Evolutionary conservation across 2,329 filamentous ascomycete species (phyloP).

Genomic region (Calonectria leucothoes): DNA sequence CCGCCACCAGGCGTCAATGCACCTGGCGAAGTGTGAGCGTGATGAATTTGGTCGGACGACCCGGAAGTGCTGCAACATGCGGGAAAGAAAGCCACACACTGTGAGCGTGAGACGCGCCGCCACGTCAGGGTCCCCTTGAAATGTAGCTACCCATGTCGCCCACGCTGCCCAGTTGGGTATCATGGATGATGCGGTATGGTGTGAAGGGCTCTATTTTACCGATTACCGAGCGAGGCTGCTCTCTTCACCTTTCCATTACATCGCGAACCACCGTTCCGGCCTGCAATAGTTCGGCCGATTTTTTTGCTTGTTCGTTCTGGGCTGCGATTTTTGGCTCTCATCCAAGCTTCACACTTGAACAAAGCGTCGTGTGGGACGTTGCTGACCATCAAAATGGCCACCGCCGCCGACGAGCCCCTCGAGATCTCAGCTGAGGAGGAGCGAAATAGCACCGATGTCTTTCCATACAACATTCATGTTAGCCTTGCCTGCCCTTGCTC

Average conservation of each 20-base stretch:
- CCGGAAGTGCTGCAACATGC: conserved; percentile 6
- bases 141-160: background rate
- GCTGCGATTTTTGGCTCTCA: background rate
- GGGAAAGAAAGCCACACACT: conserved; percentile 14
- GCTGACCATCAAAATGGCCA: conserved; percentile 26
- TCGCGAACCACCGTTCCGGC: conserved; percentile 2
- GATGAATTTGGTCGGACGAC: background rate
- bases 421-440: conserved; percentile 33
- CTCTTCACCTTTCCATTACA: conserved; percentile 14
- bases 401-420: conserved; percentile 24
- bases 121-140: conserved; percentile 9
- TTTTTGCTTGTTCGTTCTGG: background rate
- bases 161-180: conserved; percentile 24
- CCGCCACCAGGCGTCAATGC: conserved; percentile 6
- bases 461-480: conserved; percentile 69
- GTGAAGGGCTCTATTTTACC: conserved; percentile 13
- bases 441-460: conserved; percentile 56
- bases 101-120: conserved; percentile 3
- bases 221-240: conserved; percentile 15
- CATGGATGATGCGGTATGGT: conserved; percentile 28
- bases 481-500: conserved; percentile 42
- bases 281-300: background rate
- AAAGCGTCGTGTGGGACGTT: background rate
- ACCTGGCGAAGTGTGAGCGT: background rate
- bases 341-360: background rate